Percentiles rank a stretch among this genome's conserved stretches.
Evolutionary conservation across 208 protist genomes (phyloP).

Genomic region (Angomonas ambiguus): DNA sequence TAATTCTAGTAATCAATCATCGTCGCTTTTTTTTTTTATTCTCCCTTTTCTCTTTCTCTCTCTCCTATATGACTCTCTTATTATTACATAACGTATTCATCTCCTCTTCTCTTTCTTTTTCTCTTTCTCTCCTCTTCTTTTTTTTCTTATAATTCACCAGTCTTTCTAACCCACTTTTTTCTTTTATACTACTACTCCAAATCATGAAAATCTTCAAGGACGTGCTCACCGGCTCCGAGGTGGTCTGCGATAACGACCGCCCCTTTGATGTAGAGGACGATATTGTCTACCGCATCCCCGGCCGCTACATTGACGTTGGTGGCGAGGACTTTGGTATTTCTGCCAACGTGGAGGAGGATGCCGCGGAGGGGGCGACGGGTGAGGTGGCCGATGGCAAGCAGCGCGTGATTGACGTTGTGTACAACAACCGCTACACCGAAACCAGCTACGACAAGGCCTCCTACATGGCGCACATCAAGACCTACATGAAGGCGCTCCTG

Average conservation of each 20-base stretch:
- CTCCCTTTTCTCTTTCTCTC: not conserved
- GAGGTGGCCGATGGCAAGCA: slow-evolving; percentile 77
- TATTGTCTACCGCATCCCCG: slow-evolving; percentile 77
- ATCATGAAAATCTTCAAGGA: slow-evolving; percentile 90
- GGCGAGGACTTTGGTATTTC: slow-evolving; percentile 90
- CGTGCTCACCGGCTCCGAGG: slow-evolving; percentile 84
- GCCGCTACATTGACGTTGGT: slow-evolving; percentile 84
- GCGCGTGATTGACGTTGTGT: slow-evolving; percentile 82
- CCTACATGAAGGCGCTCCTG: slow-evolving; percentile 89
- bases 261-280: slow-evolving; percentile 73
- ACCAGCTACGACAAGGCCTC: slow-evolving; percentile 91
- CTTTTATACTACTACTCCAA: not conserved
- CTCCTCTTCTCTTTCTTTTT: not conserved
- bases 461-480: slow-evolving; percentile 90
- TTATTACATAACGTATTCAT: not conserved
- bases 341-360: slow-evolving; percentile 89
- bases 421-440: slow-evolving; percentile 90
- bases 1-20: no score
- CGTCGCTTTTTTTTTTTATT: not conserved
- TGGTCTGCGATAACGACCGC: slow-evolving; percentile 88
- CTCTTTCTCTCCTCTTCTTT: not conserved
- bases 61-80: not conserved
- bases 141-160: not conserved
- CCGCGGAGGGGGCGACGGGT: slow-evolving; percentile 75
- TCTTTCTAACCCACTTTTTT: no score